Evolutionary conservation across 2,329 filamentous ascomycete genomes (phyloP), one percentile per base, ranked within the genome.

Genomic region (Calonectria crousiana): DNA sequence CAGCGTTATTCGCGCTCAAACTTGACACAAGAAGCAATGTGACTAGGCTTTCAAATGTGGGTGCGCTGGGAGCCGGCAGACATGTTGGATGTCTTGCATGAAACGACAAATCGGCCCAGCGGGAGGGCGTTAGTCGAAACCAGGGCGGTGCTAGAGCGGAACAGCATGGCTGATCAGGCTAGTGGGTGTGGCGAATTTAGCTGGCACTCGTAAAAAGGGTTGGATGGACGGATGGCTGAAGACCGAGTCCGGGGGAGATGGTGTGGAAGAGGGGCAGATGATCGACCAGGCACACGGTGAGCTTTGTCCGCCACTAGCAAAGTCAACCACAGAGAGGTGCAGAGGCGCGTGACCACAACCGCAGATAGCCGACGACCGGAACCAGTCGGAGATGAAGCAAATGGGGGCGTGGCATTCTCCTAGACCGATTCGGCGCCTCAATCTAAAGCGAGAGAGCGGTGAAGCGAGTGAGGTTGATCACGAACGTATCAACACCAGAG

Each of bases 291-390:
- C 70, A 72, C 70, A 72, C 71, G 60, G 41, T 32, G 52, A 34
- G 47, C 32, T 38, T n/a, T 60, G 67, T 36, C 52, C n/a, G 67
- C 56, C 32, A 69, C n/a, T 62, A n/a, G 53, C 44, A 34, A 52
- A 66, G 49, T 52, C n/a, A 64, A 53, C 41, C 2, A 28, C 28
- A 34, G 47, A 28, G 36, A 44, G 49, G 52, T 28, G 13, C 28
- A 69, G 20, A 26, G 53, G 64, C 41, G 52, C 51, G 51, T 73
- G 65, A 76, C 34, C n/a, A 75, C 67, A 71, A 58, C 75, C 76
- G 76, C 34, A 65, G 67, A 69, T 78, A 73, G 77, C 74, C 77
- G 77, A 65, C 52, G 65, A 32, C 69, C 77, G 77, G 66, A 41
- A 58, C 65, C 65, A 47, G 66, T 34, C 58, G 62, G 65, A 62